phyloP scores from a whole-genome alignment of 2,329 filamentous ascomycete species.

The Colletotrichum camelliae region DNA sequence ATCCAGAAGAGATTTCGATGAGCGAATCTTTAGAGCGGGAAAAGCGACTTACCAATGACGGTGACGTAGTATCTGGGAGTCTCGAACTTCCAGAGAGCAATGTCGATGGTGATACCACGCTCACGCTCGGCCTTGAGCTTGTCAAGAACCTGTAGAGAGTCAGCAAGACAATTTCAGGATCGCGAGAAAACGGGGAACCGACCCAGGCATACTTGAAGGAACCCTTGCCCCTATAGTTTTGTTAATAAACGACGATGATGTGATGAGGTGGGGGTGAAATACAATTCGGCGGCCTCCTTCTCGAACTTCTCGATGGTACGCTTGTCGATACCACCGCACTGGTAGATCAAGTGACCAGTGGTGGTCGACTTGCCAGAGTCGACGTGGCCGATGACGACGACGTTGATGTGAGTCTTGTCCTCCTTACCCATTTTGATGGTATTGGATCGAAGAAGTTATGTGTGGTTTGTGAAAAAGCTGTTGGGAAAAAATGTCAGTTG shows the following conservation, averaged over 20 bases:
- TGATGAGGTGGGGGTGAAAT: background rate
- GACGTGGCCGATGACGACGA: constrained; percentile 99
- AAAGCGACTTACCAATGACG: constrained; percentile 78
- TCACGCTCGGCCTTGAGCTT: constrained; percentile 99
- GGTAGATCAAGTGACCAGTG: constrained; percentile 95
- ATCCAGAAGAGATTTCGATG: accelerated
- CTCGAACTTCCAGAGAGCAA: constrained; percentile 99
- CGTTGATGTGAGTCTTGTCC: constrained; percentile 95
- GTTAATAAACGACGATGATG: constrained; percentile 23
- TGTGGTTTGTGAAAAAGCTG: constrained; percentile 11
- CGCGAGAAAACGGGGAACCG: no score
- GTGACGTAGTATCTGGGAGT: constrained; percentile 98
- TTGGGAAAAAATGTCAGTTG: background rate
- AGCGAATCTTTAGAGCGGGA: background rate
- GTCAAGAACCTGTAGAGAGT: constrained; percentile 71
- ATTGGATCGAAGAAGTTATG: background rate
- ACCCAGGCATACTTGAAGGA: constrained; percentile 97
- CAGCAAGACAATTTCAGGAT: no score
- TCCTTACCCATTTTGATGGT: constrained; percentile 69
- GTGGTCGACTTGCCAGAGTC: constrained; percentile 99
- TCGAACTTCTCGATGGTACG: constrained; percentile 99
- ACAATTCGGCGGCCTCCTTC: constrained; percentile 75
- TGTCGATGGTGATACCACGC: constrained; percentile 99
- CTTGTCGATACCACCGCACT: constrained; percentile 99
- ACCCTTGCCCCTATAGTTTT: constrained; percentile 91